A percentile compares a stretch with the other conserved stretches of the same genome.
Conservation (phyloP, 2,329 filamentous ascomycete species). For the Geoglossum cookeanum region DNA sequence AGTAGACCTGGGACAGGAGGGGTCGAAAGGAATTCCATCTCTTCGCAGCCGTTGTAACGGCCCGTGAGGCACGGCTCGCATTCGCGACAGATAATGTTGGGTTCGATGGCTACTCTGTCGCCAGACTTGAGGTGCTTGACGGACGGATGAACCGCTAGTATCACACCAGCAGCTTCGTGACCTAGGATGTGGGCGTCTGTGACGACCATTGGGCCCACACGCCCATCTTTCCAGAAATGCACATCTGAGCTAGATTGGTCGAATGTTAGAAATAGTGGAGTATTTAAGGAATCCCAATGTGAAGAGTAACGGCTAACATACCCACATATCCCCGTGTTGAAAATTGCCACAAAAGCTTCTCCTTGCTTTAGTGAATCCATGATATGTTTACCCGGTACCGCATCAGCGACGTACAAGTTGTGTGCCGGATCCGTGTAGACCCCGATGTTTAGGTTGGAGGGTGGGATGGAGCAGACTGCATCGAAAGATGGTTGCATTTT, state of each 20-base stretch:
- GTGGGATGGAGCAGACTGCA: constrained; percentile 27
- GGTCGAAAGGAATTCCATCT: constrained; percentile 72
- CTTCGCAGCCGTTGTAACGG: constrained; percentile 86
- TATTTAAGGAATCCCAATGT: not conserved
- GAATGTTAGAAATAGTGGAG: constrained; percentile 9
- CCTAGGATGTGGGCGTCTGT: constrained; percentile 76
- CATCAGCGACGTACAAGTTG: constrained; percentile 72
- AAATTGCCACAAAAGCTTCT: constrained; percentile 73
- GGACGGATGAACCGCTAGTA: constrained; percentile 65
- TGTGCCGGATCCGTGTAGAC: constrained; percentile 91
- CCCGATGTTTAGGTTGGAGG: constrained; percentile 48
- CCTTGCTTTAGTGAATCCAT: constrained; percentile 58
- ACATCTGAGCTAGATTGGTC: constrained; percentile 52
- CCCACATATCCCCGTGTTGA: constrained; percentile 94
- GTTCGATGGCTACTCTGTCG: constrained; percentile 85
- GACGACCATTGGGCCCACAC: constrained; percentile 93
- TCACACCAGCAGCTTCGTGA: constrained; percentile 72
- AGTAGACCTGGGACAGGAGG: constrained; percentile 76
- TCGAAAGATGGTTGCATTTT: not conserved
- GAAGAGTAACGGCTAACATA: constrained; percentile 23
- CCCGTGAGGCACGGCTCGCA: constrained; percentile 86
- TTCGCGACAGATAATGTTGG: constrained; percentile 76
- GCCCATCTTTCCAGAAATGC: constrained; percentile 92
- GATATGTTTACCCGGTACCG: constrained; percentile 56
- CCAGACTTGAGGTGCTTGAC: constrained; percentile 63